A percentile compares a stretch with the other conserved stretches of the same genome.
phyloP scores from a whole-genome alignment of 352 stramenopile species.

The Phytophthora rubi region DNA sequence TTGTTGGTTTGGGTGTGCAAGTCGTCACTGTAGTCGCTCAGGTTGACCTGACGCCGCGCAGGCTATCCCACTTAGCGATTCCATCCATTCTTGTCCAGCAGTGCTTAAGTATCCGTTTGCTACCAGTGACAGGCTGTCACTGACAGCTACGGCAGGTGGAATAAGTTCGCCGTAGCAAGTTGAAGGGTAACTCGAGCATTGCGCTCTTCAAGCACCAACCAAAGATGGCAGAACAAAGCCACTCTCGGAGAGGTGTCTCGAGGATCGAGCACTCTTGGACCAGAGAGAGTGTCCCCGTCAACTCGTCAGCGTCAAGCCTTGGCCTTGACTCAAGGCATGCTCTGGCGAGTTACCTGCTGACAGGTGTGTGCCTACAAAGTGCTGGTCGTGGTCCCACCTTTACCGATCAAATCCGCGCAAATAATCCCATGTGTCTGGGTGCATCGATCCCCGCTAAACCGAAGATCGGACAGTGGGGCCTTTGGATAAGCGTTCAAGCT shows the following conservation, averaged over 20 bases:
- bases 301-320: no score
- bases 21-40: constrained; percentile 10
- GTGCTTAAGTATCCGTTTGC: background rate
- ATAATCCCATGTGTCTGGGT: constrained; percentile 38
- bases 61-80: constrained; percentile 4
- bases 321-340: background rate
- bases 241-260: background rate
- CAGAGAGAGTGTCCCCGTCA: background rate
- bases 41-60: background rate
- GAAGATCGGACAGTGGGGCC: constrained; percentile 19
- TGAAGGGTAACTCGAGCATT: background rate
- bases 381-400: constrained; percentile 15
- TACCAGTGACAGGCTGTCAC: no score
- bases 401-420: constrained; percentile 31
- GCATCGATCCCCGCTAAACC: constrained; percentile 20
- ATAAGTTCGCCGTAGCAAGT: background rate
- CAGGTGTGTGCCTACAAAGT: constrained; percentile 9
- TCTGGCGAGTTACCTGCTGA: constrained; percentile 1
- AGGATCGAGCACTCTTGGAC: background rate
- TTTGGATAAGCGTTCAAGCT: background rate
- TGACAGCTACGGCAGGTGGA: background rate
- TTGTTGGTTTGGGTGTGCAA: background rate
- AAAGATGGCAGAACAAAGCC: constrained; percentile 3
- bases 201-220: constrained; percentile 14
- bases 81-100: constrained; percentile 5